Percentiles rank a stretch among this genome's conserved stretches.
These are phyloP conservation scores for Tranzscheliella williamsii DNA, from an alignment of 1,284 basidiomycete genomes.

Conservation along the genomic window DNA sequence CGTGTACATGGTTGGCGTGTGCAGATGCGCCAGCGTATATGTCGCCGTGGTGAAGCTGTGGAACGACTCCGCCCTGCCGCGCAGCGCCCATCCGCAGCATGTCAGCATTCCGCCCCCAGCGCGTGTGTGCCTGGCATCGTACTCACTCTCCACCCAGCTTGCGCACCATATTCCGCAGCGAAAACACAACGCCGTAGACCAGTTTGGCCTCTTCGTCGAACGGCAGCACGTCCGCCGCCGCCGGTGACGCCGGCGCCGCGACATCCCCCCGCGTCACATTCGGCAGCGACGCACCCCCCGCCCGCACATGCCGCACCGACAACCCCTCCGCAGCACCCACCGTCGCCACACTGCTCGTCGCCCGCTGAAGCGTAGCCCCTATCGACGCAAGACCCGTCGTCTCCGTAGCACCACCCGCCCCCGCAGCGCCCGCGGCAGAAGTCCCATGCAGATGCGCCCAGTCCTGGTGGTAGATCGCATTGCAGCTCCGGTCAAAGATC, in stretches of 20 bases:
- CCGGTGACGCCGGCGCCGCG: neutral
- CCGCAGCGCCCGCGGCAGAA: slow-evolving; percentile 8
- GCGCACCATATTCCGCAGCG: slow-evolving; percentile 89
- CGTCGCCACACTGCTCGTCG: slow-evolving; percentile 12
- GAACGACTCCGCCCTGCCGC: slow-evolving; percentile 71
- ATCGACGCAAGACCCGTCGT: slow-evolving; percentile 39
- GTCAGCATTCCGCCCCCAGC: too few species aligned
- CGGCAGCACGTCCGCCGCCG: slow-evolving; percentile 61
- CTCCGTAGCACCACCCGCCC: slow-evolving; percentile 18
- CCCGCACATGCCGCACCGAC: slow-evolving; percentile 9
- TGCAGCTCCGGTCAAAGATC: slow-evolving; percentile 59
- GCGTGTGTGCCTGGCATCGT: neutral
- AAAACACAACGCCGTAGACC: slow-evolving; percentile 92
- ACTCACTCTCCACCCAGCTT: slow-evolving; percentile 68
- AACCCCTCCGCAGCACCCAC: slow-evolving; percentile 1
- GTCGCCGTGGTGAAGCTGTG: slow-evolving; percentile 85
- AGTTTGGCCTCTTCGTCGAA: slow-evolving; percentile 98
- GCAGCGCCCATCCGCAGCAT: too few species aligned
- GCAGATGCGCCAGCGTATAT: slow-evolving; percentile 91
- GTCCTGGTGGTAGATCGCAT: slow-evolving; percentile 57
- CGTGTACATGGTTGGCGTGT: slow-evolving; percentile 89
- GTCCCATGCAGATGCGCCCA: slow-evolving; percentile 50
- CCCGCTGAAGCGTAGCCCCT: slow-evolving; percentile 47
- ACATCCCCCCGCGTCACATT: slow-evolving; percentile 19
- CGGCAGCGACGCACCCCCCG: slow-evolving; percentile 23